Conservation (phyloP, 2,329 filamentous ascomycete genomes). For the Colletotrichum euphorbiae region DNA sequence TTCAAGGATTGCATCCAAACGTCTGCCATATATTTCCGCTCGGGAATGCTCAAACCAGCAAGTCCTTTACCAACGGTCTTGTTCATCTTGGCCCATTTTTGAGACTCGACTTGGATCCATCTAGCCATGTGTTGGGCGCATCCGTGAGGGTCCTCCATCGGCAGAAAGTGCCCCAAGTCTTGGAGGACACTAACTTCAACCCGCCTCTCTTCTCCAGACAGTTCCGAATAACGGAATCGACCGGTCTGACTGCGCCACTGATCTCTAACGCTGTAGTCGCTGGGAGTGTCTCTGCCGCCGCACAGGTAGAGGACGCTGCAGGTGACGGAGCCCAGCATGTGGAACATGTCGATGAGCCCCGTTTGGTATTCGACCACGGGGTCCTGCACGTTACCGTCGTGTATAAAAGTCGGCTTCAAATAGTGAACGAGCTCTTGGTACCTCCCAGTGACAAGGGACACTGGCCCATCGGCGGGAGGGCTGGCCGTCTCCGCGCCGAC, state of each 20-base stretch:
- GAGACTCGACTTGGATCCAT: not conserved
- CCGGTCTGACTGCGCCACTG: not conserved
- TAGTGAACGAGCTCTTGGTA: conserved; percentile 6
- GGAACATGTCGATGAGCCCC: no score
- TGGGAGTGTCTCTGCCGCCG: not conserved
- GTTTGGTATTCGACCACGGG: no score
- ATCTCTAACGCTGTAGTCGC: not conserved
- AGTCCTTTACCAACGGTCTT: no score
- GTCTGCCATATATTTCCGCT: no score
- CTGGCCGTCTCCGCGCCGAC: no score
- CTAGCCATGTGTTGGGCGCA: not conserved
- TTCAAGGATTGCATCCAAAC: no score
- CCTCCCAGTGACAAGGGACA: not conserved
- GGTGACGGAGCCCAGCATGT: no score
- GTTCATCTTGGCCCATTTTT: not conserved
- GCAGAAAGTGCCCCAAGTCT: not conserved
- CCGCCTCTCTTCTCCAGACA: not conserved
- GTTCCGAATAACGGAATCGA: not conserved
- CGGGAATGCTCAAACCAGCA: no score
- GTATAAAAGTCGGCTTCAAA: not conserved
- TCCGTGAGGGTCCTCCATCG: not conserved
- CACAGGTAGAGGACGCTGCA: no score
- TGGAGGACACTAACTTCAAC: not conserved
- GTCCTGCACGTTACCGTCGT: not conserved
- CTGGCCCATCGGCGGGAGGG: no score